Percentiles rank a stretch among this genome's conserved stretches.
These are phyloP conservation scores for Blastocystis sp. DNA, from an alignment of 352 stramenopile species.

Conservation along the genomic window DNA sequence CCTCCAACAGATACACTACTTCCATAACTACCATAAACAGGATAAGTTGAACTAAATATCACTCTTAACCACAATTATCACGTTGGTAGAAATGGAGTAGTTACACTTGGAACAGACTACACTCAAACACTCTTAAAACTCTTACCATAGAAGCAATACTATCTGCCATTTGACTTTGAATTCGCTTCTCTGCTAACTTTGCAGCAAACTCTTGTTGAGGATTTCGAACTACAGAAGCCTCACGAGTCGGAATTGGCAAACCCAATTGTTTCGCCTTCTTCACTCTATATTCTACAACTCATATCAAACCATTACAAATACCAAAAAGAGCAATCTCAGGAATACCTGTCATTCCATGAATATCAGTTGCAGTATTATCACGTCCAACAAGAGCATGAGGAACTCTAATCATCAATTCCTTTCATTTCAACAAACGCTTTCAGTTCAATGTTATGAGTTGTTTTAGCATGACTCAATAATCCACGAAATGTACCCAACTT, in stretches of 20 bases:
- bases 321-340: constrained; percentile 45
- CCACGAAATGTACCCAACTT: constrained; percentile 61
- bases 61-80: too few relatives aligned
- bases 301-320: not conserved
- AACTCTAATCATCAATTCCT: constrained; percentile 24
- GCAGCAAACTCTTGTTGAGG: constrained; percentile 52
- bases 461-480: constrained; percentile 57
- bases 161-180: constrained; percentile 37
- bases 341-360: constrained; percentile 63
- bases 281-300: constrained; percentile 40
- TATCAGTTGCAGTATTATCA: constrained; percentile 59
- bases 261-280: constrained; percentile 53
- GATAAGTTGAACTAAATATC: too few relatives aligned
- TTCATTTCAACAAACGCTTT: not conserved
- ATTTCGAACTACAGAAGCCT: constrained; percentile 52
- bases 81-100: not conserved
- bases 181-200: constrained; percentile 21
- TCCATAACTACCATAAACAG: too few relatives aligned
- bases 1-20: not conserved
- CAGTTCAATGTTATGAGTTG: constrained; percentile 49
- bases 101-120: constrained; percentile 8
- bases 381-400: constrained; percentile 54
- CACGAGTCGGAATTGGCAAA: constrained; percentile 9
- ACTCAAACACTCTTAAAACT: not conserved
- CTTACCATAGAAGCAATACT: constrained; percentile 43